Evolutionary conservation across 495 filamentous ascomycete species (phyloP).

Genomic region (Bacidia gigantensis): DNA sequence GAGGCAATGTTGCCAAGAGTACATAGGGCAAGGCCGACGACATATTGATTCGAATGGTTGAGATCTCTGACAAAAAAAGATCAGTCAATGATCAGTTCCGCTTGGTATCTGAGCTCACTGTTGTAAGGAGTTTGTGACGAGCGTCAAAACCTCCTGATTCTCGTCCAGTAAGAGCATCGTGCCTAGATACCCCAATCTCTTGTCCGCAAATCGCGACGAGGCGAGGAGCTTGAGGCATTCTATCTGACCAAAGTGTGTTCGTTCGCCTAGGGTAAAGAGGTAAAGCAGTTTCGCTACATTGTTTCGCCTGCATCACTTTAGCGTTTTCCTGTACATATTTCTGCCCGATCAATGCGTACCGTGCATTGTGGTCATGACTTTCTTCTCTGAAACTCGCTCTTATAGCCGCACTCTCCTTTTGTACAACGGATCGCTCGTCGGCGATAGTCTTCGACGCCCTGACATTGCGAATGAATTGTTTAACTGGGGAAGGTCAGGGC

Average conservation of each 20-base stretch:
- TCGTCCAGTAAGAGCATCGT: constrained; percentile 94
- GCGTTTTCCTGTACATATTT: constrained; percentile 3
- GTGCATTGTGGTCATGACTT: constrained; percentile 75
- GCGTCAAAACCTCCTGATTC: constrained; percentile 92
- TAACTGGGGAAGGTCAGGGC: constrained; percentile 45
- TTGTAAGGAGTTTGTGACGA: constrained; percentile 94
- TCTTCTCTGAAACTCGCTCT: constrained; percentile 94
- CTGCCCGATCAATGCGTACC: constrained; percentile 40
- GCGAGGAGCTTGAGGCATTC: constrained; percentile 96
- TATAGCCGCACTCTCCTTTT: constrained; percentile 97
- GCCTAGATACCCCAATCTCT: constrained; percentile 87
- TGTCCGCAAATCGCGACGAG: constrained; percentile 95
- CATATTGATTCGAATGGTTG: constrained; percentile 95
- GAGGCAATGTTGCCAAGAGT: constrained; percentile 95
- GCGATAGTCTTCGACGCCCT: constrained; percentile 96
- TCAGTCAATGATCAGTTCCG: not conserved
- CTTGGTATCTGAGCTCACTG: constrained; percentile 45
- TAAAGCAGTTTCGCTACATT: constrained; percentile 98
- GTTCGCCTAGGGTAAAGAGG: constrained; percentile 94
- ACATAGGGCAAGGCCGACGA: constrained; percentile 89
- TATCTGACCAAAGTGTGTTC: constrained; percentile 98
- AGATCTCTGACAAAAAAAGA: constrained; percentile 51
- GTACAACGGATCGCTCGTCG: constrained; percentile 93
- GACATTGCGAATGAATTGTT: constrained; percentile 99
- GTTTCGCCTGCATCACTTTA: constrained; percentile 56